phyloP scores from a whole-genome alignment of 306 rosid genomes.

The Castanea mollissima region DNA sequence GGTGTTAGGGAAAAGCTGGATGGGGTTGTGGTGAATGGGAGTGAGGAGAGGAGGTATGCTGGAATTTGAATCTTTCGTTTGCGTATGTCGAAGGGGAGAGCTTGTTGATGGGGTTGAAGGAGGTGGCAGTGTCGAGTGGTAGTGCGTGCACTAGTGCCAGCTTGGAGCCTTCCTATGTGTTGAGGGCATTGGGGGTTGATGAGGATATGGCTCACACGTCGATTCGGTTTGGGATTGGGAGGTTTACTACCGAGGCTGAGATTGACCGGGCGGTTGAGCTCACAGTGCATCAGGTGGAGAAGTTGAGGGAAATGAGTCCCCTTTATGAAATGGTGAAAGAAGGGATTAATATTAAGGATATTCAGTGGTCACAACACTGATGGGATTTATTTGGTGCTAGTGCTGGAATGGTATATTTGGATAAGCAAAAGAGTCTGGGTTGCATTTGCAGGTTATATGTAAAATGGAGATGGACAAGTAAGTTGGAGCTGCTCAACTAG shows the following conservation, averaged over 20 bases:
- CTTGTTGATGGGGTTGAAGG: slow-evolving; percentile 94
- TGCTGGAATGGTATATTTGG: not conserved
- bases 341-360: slow-evolving; percentile 77
- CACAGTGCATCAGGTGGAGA: slow-evolving; percentile 77
- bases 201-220: slow-evolving; percentile 99
- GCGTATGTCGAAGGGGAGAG: slow-evolving; percentile 94
- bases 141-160: slow-evolving; percentile 98
- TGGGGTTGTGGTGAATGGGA: slow-evolving; percentile 91
- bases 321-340: slow-evolving; percentile 96
- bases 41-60: slow-evolving; percentile 66
- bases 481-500: not conserved
- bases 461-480: not conserved
- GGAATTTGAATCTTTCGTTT: slow-evolving; percentile 82
- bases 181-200: slow-evolving; percentile 97
- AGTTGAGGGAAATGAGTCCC: slow-evolving; percentile 95
- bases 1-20: slow-evolving; percentile 66
- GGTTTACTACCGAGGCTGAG: slow-evolving; percentile 90
- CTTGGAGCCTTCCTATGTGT: slow-evolving; percentile 92
- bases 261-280: slow-evolving; percentile 74
- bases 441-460: not conserved
- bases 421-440: not conserved
- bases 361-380: slow-evolving; percentile 91
- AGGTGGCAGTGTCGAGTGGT: slow-evolving; percentile 97
- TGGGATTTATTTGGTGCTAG: not conserved
- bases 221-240: slow-evolving; percentile 91